Conservation (phyloP, 108 stramenopile species). For the Skeletonema tropicum region DNA sequence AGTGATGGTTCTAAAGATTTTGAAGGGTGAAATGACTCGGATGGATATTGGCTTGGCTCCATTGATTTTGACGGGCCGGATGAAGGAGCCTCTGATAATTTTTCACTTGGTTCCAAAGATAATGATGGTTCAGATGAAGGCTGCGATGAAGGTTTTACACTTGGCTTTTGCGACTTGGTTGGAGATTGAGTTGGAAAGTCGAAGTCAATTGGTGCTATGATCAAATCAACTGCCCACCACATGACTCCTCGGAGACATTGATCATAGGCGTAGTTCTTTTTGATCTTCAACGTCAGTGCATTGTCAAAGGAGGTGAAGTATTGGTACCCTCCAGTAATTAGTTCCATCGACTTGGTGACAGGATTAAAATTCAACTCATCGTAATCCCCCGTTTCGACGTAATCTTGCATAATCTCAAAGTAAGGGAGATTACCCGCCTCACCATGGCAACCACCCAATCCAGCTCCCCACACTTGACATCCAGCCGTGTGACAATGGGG, state of each 20-base stretch:
- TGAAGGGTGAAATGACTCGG: constrained; percentile 11
- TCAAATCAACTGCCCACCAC: constrained; percentile 44
- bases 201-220: constrained; percentile 21
- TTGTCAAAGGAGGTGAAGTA: constrained; percentile 45
- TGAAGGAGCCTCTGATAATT: no score
- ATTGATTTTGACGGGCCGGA: background rate
- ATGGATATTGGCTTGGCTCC: constrained; percentile 6
- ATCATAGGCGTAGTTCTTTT: constrained; percentile 25
- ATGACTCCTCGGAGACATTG: constrained; percentile 36
- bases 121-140: no score
- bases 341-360: constrained; percentile 23
- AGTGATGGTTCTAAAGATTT: constrained; percentile 15
- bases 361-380: constrained; percentile 29
- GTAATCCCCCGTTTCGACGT: constrained; percentile 27
- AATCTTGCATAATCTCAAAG: constrained; percentile 32
- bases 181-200: background rate
- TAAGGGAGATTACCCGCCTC: constrained; percentile 33
- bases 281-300: constrained; percentile 15
- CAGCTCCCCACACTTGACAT: constrained; percentile 25
- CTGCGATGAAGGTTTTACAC: background rate
- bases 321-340: constrained; percentile 18
- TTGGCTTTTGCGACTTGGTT: background rate
- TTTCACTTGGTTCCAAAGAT: no score
- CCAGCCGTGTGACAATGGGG: constrained; percentile 29
- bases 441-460: constrained; percentile 26